A percentile compares a stretch with the other conserved stretches of the same genome.
Conservation (phyloP, 106 monocot genomes). For the Phalaenopsis aphrodite region DNA sequence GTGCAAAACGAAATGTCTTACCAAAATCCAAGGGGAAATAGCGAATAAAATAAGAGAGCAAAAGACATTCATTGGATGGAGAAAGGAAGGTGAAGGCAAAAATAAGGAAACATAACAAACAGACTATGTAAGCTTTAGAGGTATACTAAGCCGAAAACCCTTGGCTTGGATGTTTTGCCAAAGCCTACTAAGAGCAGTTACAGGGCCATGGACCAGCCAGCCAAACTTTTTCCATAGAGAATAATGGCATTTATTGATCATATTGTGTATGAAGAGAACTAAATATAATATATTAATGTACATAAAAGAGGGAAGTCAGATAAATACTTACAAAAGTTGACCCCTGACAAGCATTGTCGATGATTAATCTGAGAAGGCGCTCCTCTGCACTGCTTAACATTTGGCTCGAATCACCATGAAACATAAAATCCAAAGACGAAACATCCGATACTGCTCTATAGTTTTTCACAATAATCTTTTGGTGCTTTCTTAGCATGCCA, state of each 20-base stretch:
- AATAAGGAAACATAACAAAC: background rate
- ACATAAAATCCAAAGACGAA: constrained; percentile 29
- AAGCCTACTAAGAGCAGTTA: background rate
- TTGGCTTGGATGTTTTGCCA: background rate
- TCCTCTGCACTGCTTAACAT: constrained; percentile 50
- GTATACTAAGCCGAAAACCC: background rate
- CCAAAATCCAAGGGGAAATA: background rate
- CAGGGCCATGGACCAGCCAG: background rate
- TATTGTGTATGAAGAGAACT: background rate
- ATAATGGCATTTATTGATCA: background rate
- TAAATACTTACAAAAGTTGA: constrained; percentile 50
- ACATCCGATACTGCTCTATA: constrained; percentile 34
- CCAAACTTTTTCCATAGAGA: background rate
- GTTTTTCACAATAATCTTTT: constrained; percentile 37
- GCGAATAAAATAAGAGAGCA: background rate
- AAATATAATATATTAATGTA: background rate
- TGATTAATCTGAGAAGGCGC: constrained; percentile 40
- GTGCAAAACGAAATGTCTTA: background rate
- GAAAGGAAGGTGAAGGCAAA: background rate
- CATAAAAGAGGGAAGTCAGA: background rate
- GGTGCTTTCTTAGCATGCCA: constrained; percentile 59
- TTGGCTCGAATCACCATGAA: constrained; percentile 33
- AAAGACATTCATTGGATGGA: background rate
- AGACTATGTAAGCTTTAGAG: background rate
- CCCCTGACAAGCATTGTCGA: constrained; percentile 49